Conservation (phyloP, 345 rosid genomes). For the Geranium rotundifolium region DNA sequence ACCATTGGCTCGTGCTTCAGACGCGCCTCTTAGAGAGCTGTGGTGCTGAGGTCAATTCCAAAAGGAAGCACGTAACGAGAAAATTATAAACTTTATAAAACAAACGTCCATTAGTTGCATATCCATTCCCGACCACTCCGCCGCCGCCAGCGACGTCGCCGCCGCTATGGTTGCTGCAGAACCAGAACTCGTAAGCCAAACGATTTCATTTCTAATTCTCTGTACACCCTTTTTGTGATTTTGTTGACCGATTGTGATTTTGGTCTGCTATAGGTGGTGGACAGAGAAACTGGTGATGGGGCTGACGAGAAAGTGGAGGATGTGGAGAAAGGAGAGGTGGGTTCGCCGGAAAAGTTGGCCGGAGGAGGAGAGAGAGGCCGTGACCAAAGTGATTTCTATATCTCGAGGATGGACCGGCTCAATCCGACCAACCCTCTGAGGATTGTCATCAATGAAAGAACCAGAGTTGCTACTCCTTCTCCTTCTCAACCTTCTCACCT, state of each 20-base stretch:
- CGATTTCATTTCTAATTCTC: not conserved
- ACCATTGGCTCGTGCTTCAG: not conserved
- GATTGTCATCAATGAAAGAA: slow-evolving; percentile 35
- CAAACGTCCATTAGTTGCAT: slow-evolving; percentile 4
- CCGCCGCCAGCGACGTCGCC: slow-evolving; percentile 25
- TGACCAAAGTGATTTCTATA: slow-evolving; percentile 16
- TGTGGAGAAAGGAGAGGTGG: slow-evolving; percentile 43
- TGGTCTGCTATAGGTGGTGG: not conserved
- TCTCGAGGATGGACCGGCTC: slow-evolving; percentile 52
- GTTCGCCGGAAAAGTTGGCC: slow-evolving; percentile 15
- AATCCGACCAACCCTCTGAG: slow-evolving; percentile 82
- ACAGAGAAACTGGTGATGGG: slow-evolving; percentile 4
- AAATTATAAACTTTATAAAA: slow-evolving; percentile 3
- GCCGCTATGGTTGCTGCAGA: slow-evolving; percentile 1
- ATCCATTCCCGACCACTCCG: slow-evolving; percentile 10
- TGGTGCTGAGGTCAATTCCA: not conserved
- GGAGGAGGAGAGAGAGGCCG: slow-evolving; percentile 6
- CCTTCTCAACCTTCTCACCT: slow-evolving; percentile 14
- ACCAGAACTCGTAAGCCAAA: not conserved
- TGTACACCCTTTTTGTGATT: not conserved
- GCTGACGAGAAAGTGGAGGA: slow-evolving; percentile 14
- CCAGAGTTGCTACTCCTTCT: slow-evolving; percentile 32
- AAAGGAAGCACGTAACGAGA: not conserved
- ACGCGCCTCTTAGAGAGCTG: not conserved
- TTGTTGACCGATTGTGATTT: not conserved